Base-by-base conservation (phyloP, 345 rosid species). In the Eucalyptus lansdowneana region DNA sequence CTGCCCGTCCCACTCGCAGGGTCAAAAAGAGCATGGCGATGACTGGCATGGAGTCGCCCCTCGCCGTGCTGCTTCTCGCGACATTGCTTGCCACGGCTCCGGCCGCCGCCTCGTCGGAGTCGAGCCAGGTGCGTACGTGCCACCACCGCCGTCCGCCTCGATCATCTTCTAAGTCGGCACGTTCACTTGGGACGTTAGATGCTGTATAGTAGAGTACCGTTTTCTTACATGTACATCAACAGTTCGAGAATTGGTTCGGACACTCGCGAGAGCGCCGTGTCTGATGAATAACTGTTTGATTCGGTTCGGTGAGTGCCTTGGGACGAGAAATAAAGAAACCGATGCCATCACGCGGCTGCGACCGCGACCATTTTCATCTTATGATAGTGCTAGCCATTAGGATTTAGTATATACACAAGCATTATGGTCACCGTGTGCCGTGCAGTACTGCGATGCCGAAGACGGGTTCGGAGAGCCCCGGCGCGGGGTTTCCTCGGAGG, bases 391-490 rank as follows among this genome's bases (percentile, higher is more conserved):
- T 37, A 40, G 81, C 45, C 81, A 72, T 72, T 72, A 10, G 6
- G 81, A 72, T 72, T 1, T 19, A 37, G 81, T 19, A 72, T 19
- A 21, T 22, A 12, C 27, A 76, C 83, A 2, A 40, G 85, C 1
- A 40, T 25, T 2, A 25, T 40, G 85, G 47, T 76, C 85, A 22
- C 85, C 27, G 85, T 40, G 47, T 4, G 15, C 47, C 11, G 27
- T 76, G 85, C 93, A 97, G 99, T 94, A 94, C 81, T 95, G 97
- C 90, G 94, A 94, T 88, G 97, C 89, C 90, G 95, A 91, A 92
- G 69, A 62, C 65, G 93, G 89, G 85, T 86, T 91, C 90, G 94
- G 91, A 87, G 95, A 14, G 11, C 76, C 76, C 86, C 83, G 50
- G 89, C 5, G 89, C 89, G 29, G 37, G 40, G 37, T 15, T 65